These are phyloP conservation scores for Diaporthe caulivora DNA, from an alignment of 2,329 filamentous ascomycete species.

Conservation along the genomic window DNA sequence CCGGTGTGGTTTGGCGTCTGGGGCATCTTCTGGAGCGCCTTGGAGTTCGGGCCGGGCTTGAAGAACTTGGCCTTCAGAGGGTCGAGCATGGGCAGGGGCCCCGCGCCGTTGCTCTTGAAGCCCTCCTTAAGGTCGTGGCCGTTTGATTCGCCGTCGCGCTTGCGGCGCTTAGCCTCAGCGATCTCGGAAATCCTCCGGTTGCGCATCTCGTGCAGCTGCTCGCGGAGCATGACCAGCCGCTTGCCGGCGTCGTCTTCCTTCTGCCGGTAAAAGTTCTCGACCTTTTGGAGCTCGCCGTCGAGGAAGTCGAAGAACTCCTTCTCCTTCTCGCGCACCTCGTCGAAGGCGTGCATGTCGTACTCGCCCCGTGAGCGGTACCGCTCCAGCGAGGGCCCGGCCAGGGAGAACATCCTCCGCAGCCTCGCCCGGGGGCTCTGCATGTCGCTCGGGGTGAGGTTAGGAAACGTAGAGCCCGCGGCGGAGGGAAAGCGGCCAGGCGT, in stretches of 20 bases:
- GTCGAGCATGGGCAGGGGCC: slow-evolving; percentile 57
- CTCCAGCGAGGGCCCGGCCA: slow-evolving; percentile 49
- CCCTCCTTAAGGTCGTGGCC: slow-evolving; percentile 41
- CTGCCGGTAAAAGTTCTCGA: slow-evolving; percentile 87
- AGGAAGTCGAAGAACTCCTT: slow-evolving; percentile 90
- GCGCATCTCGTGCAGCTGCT: slow-evolving; percentile 94
- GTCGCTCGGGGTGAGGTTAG: slow-evolving; percentile 43
- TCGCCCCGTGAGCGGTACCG: slow-evolving; percentile 54
- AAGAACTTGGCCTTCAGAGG: slow-evolving; percentile 68
- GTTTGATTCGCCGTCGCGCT: slow-evolving; percentile 45
- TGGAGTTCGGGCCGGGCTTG: slow-evolving; percentile 71
- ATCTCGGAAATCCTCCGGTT: slow-evolving; percentile 84
- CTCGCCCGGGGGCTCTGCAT: slow-evolving; percentile 46
- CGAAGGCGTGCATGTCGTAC: slow-evolving; percentile 57
- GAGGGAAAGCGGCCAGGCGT: slow-evolving; percentile 38
- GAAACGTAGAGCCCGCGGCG: slow-evolving; percentile 32
- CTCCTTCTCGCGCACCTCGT: slow-evolving; percentile 75
- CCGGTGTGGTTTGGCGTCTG: slow-evolving; percentile 58
- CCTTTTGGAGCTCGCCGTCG: slow-evolving; percentile 87
- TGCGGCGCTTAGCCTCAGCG: slow-evolving; percentile 55
- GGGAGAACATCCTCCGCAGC: slow-evolving; percentile 56
- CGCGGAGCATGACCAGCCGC: slow-evolving; percentile 77
- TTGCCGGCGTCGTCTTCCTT: slow-evolving; percentile 89
- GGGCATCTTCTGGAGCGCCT: slow-evolving; percentile 68
- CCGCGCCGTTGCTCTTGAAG: slow-evolving; percentile 43